phyloP scores from a whole-genome alignment of 139 green algal genomes.

The Spirogloea muscicola region DNA sequence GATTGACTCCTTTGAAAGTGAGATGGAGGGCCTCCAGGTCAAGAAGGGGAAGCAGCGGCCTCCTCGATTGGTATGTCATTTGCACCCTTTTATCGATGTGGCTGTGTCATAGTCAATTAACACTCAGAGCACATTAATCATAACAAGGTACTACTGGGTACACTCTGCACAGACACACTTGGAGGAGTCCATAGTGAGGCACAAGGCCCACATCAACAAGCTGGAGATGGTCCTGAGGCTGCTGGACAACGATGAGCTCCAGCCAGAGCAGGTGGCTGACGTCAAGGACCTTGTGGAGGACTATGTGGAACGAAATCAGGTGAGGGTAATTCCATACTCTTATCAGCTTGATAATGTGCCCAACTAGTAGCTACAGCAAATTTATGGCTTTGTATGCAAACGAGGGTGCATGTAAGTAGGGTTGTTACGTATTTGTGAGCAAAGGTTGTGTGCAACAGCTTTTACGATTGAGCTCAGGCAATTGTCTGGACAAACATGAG shows the following conservation, averaged over 20 bases:
- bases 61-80: constrained; percentile 45
- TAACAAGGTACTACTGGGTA: too few relatives aligned
- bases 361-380: too few relatives aligned
- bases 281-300: constrained; percentile 83
- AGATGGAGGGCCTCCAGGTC: constrained; percentile 78
- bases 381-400: too few relatives aligned
- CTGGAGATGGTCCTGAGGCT: constrained; percentile 73
- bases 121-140: too few relatives aligned
- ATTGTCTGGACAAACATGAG: neutral
- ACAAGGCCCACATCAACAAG: constrained; percentile 74
- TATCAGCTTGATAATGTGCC: too few relatives aligned
- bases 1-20: constrained; percentile 87
- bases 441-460: too few relatives aligned
- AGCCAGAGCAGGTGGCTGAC: constrained; percentile 52
- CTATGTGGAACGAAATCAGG: constrained; percentile 75
- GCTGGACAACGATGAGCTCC: constrained; percentile 91
- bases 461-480: too few relatives aligned
- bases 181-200: constrained; percentile 64
- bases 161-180: constrained; percentile 51
- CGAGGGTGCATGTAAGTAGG: too few relatives aligned
- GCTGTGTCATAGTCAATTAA: too few relatives aligned
- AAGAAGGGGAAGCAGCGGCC: constrained; percentile 72
- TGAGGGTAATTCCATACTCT: too few relatives aligned
- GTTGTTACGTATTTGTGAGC: too few relatives aligned
- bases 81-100: constrained; percentile 9